Evolutionary conservation across 495 filamentous ascomycete species (phyloP), one percentile per base, ranked within the genome.

Genomic region (Tuber borchii): DNA sequence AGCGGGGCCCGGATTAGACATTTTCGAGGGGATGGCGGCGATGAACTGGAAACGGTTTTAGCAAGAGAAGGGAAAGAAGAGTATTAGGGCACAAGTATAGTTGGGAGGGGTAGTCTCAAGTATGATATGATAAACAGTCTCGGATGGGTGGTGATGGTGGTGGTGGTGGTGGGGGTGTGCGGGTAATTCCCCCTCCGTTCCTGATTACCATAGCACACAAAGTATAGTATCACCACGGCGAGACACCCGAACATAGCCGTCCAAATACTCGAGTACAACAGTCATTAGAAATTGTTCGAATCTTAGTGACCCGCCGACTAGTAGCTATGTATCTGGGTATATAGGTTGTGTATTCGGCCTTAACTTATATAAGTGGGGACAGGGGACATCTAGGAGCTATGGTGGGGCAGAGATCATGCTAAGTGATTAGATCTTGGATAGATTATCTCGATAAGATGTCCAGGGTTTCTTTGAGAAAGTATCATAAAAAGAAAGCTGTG

Each of bases 1-100:
- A 31, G 56, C 56, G n/a, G 56, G n/a, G n/a, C 56, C 56, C 56
- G 56, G 56, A 17, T 65, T 65, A 65, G 56, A 65, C 56, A 65
- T 65, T 31, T 65, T 31, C 20, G 14, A 31, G 16, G 1, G n/a
- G 5, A 2, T 17, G 26, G 56, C 3, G n/a, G 51, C 6, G 51
- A 31, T 26, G 56, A 61, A n/a, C 51, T 61, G 51, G 51, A 26
- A 61, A 61, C 14, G 12, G 9, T 26, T 61, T 61, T 61, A 61
- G 51, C 51, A 61, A 61, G 22, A 61, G 20, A 12, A 43, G 9
- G 42, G 42, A 43, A 6, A 43, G 22, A 56, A 56, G 48, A 10
- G 48, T 56, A 22, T 12, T 26, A 3, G 48, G 48, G 48, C n/a
- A n/a, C n/a, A n/a, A n/a, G n/a, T 12, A 46, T 46, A 46, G 16